These are phyloP conservation scores for Apiospora kogelbergensis DNA, from an alignment of 2,329 filamentous ascomycete species.

Conservation along the genomic window DNA sequence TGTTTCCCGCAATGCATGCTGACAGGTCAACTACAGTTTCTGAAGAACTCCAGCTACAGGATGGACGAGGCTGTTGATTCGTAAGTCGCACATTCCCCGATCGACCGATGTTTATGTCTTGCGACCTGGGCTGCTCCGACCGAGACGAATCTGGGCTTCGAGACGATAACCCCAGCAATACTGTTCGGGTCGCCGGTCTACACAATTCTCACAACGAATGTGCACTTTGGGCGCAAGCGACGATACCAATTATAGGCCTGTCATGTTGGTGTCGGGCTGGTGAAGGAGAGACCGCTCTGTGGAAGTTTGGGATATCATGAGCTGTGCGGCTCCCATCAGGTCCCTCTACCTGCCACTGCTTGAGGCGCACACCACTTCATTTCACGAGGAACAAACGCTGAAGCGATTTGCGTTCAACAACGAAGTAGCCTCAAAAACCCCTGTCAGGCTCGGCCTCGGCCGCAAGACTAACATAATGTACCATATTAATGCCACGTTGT, in stretches of 20 bases:
- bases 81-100: constrained; percentile 44
- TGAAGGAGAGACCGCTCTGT: too few species aligned
- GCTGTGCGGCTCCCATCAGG: too few species aligned
- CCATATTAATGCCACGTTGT: neutral
- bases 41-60: constrained; percentile 47
- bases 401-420: neutral
- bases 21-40: neutral
- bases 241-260: neutral
- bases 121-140: neutral
- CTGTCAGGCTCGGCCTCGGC: neutral
- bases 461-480: neutral
- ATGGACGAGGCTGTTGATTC: constrained; percentile 55
- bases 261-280: neutral
- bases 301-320: too few species aligned
- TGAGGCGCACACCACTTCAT: too few species aligned
- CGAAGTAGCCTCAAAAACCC: neutral
- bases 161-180: neutral
- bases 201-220: neutral
- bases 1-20: neutral
- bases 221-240: neutral
- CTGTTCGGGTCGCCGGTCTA: neutral
- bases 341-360: too few species aligned
- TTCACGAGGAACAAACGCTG: too few species aligned
- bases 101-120: neutral
- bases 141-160: neutral